Percentiles rank a stretch among this genome's conserved stretches.
These are phyloP conservation scores for Clarkia xantiana DNA, from an alignment of 345 rosid species.

Conservation along the genomic window DNA sequence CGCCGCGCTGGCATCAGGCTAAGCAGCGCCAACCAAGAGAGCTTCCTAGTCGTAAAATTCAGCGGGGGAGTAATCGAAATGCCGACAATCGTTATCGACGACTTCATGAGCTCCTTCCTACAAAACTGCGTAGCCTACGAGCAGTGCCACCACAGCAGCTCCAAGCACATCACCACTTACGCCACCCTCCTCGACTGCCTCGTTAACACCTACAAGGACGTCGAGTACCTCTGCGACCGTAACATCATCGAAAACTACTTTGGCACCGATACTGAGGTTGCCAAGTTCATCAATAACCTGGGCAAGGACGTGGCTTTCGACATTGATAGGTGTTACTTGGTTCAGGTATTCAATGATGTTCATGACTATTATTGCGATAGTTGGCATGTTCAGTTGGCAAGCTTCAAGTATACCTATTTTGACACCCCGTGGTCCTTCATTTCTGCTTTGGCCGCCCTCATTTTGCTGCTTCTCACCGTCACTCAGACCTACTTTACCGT, in stretches of 20 bases:
- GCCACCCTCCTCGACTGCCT: conserved; percentile 54
- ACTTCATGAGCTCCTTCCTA: conserved; percentile 53
- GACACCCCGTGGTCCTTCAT: conserved; percentile 71
- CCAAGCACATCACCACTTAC: conserved; percentile 58
- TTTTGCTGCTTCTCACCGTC: conserved; percentile 44
- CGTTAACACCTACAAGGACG: conserved; percentile 42
- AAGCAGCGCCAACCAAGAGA: conserved; percentile 22
- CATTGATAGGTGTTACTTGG: conserved; percentile 36
- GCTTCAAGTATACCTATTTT: conserved; percentile 56
- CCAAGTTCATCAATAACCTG: conserved; percentile 35
- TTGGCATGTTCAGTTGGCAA: conserved; percentile 50
- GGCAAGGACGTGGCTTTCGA: conserved; percentile 80
- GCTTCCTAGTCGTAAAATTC: conserved; percentile 51
- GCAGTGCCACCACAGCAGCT: conserved; percentile 45
- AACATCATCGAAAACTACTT: conserved; percentile 54
- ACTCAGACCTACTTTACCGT: conserved; percentile 38
- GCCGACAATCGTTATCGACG: conserved; percentile 60
- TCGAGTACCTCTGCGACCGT: conserved; percentile 42
- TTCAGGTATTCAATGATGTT: conserved; percentile 35
- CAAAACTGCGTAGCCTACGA: conserved; percentile 68
- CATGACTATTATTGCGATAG: conserved; percentile 34
- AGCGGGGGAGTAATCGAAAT: conserved; percentile 41
- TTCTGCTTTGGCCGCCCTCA: conserved; percentile 55
- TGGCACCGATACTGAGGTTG: conserved; percentile 57
- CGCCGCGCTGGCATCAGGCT: conserved; percentile 35